Base-by-base conservation (phyloP, 768 basidiomycete genomes). In the Mycena olivaceomarginata region DNA sequence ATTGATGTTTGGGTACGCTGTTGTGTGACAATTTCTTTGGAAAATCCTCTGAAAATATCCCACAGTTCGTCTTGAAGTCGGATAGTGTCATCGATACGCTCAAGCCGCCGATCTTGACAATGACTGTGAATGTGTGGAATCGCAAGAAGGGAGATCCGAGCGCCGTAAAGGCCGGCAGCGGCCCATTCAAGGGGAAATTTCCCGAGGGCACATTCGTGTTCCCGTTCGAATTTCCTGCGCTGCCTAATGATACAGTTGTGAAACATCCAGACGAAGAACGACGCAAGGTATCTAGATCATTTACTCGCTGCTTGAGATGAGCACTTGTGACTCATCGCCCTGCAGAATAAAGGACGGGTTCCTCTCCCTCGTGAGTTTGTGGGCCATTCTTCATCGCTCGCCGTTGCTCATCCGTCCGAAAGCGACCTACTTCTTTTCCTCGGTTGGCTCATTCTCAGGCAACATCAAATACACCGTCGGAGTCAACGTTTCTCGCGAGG, bases 401-500 rank as follows among this genome's bases (percentile, higher is more conserved):
- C 13, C 6, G 10, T 65, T n/a, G 43, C 63, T 65, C 8, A 22
- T 3, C 43, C n/a, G 4, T 13, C 22, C 10, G 25, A 53, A 22
- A 78, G 77, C 78, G 40, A 76, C 66, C 0, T 79, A 76, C 67
- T 18, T 7, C 46, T 8, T 79, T 5, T 22, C 71, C 45, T 22
- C 53, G 56, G 37, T 79, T 11, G 74, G 67, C 13, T 39, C 62
- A 4, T 76, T 79, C 57, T 76, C 74, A 4, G 78, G 78, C 0
- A 75, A 57, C 22, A 66, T 79, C 63, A 66, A 73, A 39, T 62
- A 76, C 67, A 69, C 40, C 0, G 22, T 76, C 12, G 78, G 78
- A 13, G 74, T 70, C 18, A 79, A 76, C 48, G 72, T 79, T 2
- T 45, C 60, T 18, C 78, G 78, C 37, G 78, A 76, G n/a, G 78